Base-by-base conservation (phyloP, 1,284 basidiomycete genomes). In the Ceratobasidium sp. region DNA sequence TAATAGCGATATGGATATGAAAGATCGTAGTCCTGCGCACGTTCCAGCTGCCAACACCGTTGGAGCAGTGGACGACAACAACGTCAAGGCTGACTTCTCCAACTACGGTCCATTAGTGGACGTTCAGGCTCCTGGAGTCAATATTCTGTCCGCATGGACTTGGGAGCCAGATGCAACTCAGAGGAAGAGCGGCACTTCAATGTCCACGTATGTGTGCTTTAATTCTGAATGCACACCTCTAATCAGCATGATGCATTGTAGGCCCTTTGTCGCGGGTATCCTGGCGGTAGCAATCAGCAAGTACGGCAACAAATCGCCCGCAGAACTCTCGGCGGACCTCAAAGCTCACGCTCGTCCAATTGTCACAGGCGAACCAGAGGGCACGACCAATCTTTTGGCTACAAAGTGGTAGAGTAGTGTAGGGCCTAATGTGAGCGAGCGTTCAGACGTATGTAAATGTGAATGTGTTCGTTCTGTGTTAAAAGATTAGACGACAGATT, bases 1-100 rank as follows among this genome's bases (percentile, higher is more conserved):
- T 21, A 74, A 74, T 36, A 50, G 57, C 73, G 34, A 72, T 73
- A 82, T 82, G 78, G 84, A 85, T 75, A 84, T 84, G n/a, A 79
- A 77, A 76, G 78, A 39, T 30, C 55, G 48, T n/a, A 71, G 61
- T 18, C 76, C 75, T 8, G 75, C 74, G 12, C 94, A 93, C 64
- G 94, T 93, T 28, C 84, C 86, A 10, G 85, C 92, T n/a, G 91
- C 93, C n/a, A 86, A 96, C 75, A 96, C 94, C 59, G 93, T 97
- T 71, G 95, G 91, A 75, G 93, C 93, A 28, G 92, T 91, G 28
- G 55, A 71, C 8, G 55, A 71, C 23, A 58, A 46, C 30, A 67
- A 73, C 67, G 52, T 41, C 9, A 59, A 34, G n/a, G 70, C 70
- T 6, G 64, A 69, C 3, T 72, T 72, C 73, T 72, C 73, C 30